Evolutionary conservation across 2,329 filamentous ascomycete species (phyloP), one percentile per base, ranked within the genome.

Genomic region (Cordyceps fumosorosea): DNA sequence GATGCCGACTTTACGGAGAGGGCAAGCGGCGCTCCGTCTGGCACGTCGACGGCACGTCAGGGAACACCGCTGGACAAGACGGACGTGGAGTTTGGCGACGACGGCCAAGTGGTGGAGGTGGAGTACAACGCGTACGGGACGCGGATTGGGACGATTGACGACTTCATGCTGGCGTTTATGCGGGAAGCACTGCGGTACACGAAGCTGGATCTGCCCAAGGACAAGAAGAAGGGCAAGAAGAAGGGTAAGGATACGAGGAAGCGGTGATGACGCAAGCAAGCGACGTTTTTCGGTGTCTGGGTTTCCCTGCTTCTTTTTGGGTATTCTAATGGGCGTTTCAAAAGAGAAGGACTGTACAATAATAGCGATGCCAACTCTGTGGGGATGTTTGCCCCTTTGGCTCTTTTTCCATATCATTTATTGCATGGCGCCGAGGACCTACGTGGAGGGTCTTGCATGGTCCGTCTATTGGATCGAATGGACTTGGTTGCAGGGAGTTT

Each of bases 1-100:
- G 91, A 93, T 52, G 90, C 86, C 5, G 92, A 96, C 70, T 96
- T 96, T 67, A 86, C 86, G 3, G 90, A 93, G 69, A 84, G 85
- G 72, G 76, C 81, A 61, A 67, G 79, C 68, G 60, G 71, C 68
- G 63, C 74, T 5, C 71, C 71, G 1, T 84, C 82, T 0, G 81
- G 80, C 3, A 71, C 78, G 2, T 83, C 82, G 5, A 84, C 78
- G 58, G 75, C 77, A 5, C 72, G 80, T 8, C 79, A 82, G 62
- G 81, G 80, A 1, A 84, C 82, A 10, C 83, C 83, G 70, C 78
- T 65, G 68, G 70, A 65, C 53, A 75, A 67, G 70, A 76, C 66
- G 61, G 69, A 68, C 8, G 60, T 67, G 34, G 66, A 71, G 2
- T 68, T 72, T 14, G 69, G 68, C 58, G 74, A 76, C 56, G 69